These are phyloP conservation scores for Kondoa subrosea DNA, from an alignment of 768 basidiomycete genomes.

Conservation along the genomic window DNA sequence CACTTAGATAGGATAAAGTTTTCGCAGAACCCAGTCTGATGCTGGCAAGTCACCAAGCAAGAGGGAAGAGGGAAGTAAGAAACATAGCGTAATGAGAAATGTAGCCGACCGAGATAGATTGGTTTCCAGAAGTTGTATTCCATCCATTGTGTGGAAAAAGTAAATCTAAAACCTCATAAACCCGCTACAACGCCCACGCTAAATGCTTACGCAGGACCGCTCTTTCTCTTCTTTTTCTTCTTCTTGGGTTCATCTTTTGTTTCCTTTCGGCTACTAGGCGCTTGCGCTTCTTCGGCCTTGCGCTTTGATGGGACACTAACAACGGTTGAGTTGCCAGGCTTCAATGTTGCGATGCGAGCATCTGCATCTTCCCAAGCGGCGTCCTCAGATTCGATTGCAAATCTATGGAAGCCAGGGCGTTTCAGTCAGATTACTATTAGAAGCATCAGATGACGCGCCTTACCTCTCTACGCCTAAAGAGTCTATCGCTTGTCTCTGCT, in stretches of 20 bases:
- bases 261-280: conserved; percentile 7
- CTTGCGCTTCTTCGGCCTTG: conserved; percentile 19
- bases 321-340: conserved; percentile 19
- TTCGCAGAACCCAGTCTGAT: too few relatives aligned
- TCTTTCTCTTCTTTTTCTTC: conserved; percentile 19
- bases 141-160: too few relatives aligned
- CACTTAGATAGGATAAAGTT: too few relatives aligned
- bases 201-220: neutral
- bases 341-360: conserved; percentile 21
- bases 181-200: neutral
- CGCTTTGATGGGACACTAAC: conserved; percentile 24
- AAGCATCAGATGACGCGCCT: neutral
- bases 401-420: conserved; percentile 12
- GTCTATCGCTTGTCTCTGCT: conserved; percentile 74
- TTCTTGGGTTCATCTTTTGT: conserved; percentile 16
- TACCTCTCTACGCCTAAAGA: conserved; percentile 74
- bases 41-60: too few relatives aligned
- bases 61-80: too few relatives aligned
- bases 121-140: too few relatives aligned
- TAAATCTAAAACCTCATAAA: too few relatives aligned
- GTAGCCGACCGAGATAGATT: too few relatives aligned
- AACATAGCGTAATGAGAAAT: too few relatives aligned
- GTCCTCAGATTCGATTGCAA: conserved; percentile 17
- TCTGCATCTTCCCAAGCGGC: conserved; percentile 24
- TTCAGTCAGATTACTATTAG: too few relatives aligned